Conservation (phyloP, 305 asterid genomes). For the Fraxinus velutina region DNA sequence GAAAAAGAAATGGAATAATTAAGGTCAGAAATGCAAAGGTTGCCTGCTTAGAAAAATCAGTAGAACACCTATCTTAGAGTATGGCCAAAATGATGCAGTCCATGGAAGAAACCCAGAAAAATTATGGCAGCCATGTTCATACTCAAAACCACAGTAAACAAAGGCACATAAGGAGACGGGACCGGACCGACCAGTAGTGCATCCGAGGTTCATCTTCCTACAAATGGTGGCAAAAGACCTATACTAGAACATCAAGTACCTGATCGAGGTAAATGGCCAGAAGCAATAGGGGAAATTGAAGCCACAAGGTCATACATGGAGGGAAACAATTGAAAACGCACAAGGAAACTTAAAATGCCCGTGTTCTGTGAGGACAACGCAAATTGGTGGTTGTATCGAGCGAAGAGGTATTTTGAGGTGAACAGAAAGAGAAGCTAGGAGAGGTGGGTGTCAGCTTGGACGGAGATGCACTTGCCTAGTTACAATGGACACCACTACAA, state of each 20-base stretch:
- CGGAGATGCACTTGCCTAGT: neutral
- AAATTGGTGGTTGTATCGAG: neutral
- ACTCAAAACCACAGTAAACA: neutral
- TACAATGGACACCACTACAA: neutral
- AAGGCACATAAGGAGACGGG: neutral
- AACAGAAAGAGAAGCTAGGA: neutral
- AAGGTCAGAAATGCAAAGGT: neutral
- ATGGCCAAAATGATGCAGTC: neutral
- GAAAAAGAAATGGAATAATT: neutral
- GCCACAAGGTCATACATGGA: neutral
- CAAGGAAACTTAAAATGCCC: neutral
- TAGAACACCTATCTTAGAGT: neutral
- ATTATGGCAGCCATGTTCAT: neutral
- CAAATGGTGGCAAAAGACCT: neutral
- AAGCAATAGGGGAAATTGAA: neutral
- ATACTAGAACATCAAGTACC: neutral
- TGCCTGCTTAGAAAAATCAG: neutral
- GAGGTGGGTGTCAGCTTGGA: neutral
- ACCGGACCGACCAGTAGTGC: neutral
- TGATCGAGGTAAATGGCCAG: neutral
- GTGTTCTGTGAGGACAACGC: neutral
- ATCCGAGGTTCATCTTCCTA: neutral
- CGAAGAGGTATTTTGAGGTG: neutral
- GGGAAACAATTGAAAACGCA: neutral
- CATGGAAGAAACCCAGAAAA: neutral